Conservation (phyloP, 257 asterid genomes). For the Paulownia fortunei region DNA sequence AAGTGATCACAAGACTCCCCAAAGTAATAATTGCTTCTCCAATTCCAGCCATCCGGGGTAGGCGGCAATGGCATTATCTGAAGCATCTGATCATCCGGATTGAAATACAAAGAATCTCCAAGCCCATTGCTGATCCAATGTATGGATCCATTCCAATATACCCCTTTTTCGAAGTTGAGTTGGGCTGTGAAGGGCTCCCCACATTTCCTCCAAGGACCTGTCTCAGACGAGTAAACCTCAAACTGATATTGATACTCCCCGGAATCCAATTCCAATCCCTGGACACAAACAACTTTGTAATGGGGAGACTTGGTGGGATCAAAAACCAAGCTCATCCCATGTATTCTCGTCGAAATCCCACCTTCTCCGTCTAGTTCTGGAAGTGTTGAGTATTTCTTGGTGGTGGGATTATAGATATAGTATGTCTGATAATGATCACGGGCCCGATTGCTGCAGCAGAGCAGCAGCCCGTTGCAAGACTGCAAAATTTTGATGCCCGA, state of each 20-base stretch:
- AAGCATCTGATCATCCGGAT: slow-evolving; percentile 15
- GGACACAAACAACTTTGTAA: slow-evolving; percentile 43
- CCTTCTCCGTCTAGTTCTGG: not conserved
- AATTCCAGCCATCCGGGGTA: not conserved
- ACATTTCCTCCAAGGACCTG: slow-evolving; percentile 40
- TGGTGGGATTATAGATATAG: slow-evolving; percentile 43
- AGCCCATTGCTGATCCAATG: slow-evolving; percentile 28
- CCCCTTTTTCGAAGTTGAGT: slow-evolving; percentile 17
- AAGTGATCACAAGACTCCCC: slow-evolving; percentile 48
- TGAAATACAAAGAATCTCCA: slow-evolving; percentile 19
- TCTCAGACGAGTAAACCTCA: slow-evolving; percentile 44
- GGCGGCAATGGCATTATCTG: slow-evolving; percentile 24
- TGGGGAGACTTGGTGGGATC: slow-evolving; percentile 48
- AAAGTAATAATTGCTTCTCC: slow-evolving; percentile 24
- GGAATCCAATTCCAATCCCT: not conserved
- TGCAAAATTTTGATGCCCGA: slow-evolving; percentile 28
- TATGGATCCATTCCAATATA: slow-evolving; percentile 39
- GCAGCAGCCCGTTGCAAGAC: slow-evolving; percentile 52
- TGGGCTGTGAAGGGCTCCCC: slow-evolving; percentile 20
- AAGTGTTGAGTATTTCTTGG: not conserved
- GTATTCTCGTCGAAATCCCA: not conserved
- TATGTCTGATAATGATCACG: not conserved
- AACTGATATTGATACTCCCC: not conserved
- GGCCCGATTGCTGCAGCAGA: slow-evolving; percentile 17
- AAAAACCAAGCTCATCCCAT: slow-evolving; percentile 39